Percentiles rank a stretch among this genome's conserved stretches.
Conservation (phyloP, 2,329 filamentous ascomycete genomes). For the Fusarium gaditjirri region DNA sequence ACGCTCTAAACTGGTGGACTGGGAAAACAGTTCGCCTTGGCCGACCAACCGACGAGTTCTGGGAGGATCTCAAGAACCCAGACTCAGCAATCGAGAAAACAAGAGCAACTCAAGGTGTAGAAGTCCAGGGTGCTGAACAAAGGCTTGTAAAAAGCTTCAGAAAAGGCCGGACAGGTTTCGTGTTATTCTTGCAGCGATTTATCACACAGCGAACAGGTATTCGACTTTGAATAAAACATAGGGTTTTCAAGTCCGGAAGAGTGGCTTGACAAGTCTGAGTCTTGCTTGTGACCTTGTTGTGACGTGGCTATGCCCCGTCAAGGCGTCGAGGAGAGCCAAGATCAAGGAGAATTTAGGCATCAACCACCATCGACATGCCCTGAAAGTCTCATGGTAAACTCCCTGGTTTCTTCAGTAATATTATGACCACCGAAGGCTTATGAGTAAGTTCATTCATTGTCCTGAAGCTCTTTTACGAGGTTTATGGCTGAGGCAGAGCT, state of each 20-base stretch:
- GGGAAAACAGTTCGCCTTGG: no score
- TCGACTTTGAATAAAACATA: not conserved
- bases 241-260: rapidly evolving
- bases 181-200: not conserved
- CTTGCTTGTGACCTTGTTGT: not conserved
- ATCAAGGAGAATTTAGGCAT: not conserved
- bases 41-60: not conserved
- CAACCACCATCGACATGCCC: not conserved
- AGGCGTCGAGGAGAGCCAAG: not conserved
- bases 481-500: rapidly evolving
- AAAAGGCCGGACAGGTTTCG: not conserved
- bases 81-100: not conserved
- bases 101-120: not conserved
- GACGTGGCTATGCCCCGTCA: not conserved
- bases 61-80: not conserved
- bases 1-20: not conserved
- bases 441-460: not conserved
- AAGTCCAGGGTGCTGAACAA: not conserved
- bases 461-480: no score
- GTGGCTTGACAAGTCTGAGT: rapidly evolving
- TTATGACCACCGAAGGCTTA: rapidly evolving
- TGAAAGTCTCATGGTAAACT: rapidly evolving
- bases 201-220: not conserved
- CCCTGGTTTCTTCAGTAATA: rapidly evolving
- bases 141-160: rapidly evolving